Evolutionary conservation across 2,329 filamentous ascomycete species (phyloP).

Genomic region (Penicillium digitatum): DNA sequence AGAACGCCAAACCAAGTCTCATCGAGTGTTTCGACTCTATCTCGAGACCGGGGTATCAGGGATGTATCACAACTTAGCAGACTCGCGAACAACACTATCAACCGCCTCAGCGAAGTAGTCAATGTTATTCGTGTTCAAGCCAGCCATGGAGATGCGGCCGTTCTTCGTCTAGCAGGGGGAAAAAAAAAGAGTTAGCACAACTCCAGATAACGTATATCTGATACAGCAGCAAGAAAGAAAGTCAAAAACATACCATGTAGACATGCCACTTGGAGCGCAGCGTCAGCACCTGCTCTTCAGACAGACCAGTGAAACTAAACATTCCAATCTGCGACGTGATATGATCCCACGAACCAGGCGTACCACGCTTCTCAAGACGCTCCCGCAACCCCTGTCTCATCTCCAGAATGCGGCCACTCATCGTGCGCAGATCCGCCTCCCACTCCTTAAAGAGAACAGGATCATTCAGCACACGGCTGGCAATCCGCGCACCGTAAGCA

Average conservation of each 20-base stretch:
- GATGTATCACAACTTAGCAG: constrained; percentile 20
- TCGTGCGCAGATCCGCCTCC: constrained; percentile 85
- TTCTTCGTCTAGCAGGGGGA: constrained; percentile 73
- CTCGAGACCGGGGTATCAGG: constrained; percentile 4
- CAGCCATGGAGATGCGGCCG: constrained; percentile 95
- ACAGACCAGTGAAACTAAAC: constrained; percentile 76
- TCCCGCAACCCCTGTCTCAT: constrained; percentile 77
- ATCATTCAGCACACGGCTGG: constrained; percentile 79
- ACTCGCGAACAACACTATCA: constrained; percentile 67
- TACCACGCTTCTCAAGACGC: constrained; percentile 78
- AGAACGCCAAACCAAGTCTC: constrained; percentile 8
- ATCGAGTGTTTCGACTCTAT: not conserved
- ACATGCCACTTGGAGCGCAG: constrained; percentile 49
- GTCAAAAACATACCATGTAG: constrained; percentile 44
- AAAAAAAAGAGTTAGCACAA: not conserved
- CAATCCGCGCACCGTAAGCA: constrained; percentile 88
- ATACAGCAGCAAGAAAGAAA: not conserved
- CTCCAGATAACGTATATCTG: not conserved
- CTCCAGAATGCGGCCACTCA: constrained; percentile 90
- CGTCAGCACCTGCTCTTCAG: constrained; percentile 46
- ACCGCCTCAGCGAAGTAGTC: constrained; percentile 90
- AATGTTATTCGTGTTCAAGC: constrained; percentile 86
- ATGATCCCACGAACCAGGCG: constrained; percentile 91
- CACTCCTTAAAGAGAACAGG: constrained; percentile 77
- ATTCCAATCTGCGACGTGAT: constrained; percentile 99